Percentiles rank a stretch among this genome's conserved stretches.
These are phyloP conservation scores for Pestalotiopsis sp. DNA, from an alignment of 2,329 filamentous ascomycete species.

Conservation along the genomic window DNA sequence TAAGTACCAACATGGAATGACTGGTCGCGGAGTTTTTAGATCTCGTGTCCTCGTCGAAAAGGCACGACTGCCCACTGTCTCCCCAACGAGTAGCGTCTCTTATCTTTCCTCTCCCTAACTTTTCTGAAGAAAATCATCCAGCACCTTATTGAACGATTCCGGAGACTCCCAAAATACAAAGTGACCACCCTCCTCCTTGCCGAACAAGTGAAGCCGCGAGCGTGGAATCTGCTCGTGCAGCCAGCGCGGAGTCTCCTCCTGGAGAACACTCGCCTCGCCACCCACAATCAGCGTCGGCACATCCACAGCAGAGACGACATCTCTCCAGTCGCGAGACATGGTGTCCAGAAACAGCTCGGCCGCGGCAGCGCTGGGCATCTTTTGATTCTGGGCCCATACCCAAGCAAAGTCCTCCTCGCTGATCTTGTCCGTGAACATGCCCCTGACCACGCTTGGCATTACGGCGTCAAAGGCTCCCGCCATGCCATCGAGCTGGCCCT, in stretches of 20 bases:
- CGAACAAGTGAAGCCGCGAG: slow-evolving; percentile 27
- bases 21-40: too few relatives aligned
- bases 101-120: too few relatives aligned
- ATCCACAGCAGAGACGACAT: slow-evolving; percentile 30
- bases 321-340: slow-evolving; percentile 28
- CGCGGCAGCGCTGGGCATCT: slow-evolving; percentile 27
- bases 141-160: slow-evolving; percentile 31
- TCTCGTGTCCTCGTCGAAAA: too few relatives aligned
- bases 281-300: slow-evolving; percentile 31
- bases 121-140: slow-evolving; percentile 29
- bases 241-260: slow-evolving; percentile 23
- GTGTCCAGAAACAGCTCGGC: slow-evolving; percentile 30
- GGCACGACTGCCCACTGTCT: too few relatives aligned
- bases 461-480: slow-evolving; percentile 19
- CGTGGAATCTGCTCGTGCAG: slow-evolving; percentile 30
- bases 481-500: not conserved
- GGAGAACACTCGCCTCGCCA: slow-evolving; percentile 18
- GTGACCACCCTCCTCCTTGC: slow-evolving; percentile 33
- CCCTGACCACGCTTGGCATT: slow-evolving; percentile 19
- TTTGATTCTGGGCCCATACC: slow-evolving; percentile 24
- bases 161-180: slow-evolving; percentile 37
- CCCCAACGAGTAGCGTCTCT: too few relatives aligned
- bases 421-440: slow-evolving; percentile 27
- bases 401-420: slow-evolving; percentile 27
- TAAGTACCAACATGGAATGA: too few relatives aligned